A percentile compares a stretch with the other conserved stretches of the same genome.
Conservation (phyloP, 345 rosid genomes). For the Erodium maritimum region DNA sequence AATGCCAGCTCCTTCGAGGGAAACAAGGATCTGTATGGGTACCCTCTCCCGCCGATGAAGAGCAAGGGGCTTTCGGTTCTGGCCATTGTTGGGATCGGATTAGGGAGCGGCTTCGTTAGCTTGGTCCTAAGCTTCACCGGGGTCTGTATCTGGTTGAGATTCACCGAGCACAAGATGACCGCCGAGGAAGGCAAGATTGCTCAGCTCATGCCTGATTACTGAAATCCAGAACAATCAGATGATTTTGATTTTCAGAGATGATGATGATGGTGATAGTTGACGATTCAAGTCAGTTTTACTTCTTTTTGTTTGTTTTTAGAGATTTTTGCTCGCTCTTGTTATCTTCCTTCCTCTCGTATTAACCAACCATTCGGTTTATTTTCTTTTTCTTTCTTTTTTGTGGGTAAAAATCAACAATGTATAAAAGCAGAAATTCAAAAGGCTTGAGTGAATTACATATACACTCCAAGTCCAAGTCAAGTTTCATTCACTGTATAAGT, state of each 20-base stretch:
- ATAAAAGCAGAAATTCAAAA: no score
- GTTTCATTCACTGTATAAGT: no score
- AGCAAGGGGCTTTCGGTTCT: conserved; percentile 56
- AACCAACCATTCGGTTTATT: no score
- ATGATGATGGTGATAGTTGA: conserved; percentile 1
- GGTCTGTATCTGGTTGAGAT: conserved; percentile 78
- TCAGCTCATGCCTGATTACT: conserved; percentile 71
- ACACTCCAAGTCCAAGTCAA: no score
- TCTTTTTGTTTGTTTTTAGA: no score
- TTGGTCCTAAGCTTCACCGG: conserved; percentile 81
- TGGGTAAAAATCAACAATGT: no score
- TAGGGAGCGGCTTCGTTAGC: conserved; percentile 85
- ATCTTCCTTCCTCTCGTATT: no score
- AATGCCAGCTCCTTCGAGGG: conserved; percentile 62
- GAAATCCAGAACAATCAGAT: not conserved
- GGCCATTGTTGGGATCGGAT: conserved; percentile 91
- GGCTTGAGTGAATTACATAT: no score
- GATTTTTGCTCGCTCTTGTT: no score
- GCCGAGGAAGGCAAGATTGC: conserved; percentile 62
- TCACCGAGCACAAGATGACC: conserved; percentile 53
- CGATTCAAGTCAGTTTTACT: not conserved
- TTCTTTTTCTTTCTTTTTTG: no score
- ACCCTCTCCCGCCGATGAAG: conserved; percentile 62
- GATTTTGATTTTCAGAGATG: not conserved
- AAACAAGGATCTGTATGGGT: conserved; percentile 74